phyloP scores from a whole-genome alignment of 768 basidiomycete species.

The Macrolepiota fuliginosa region DNA sequence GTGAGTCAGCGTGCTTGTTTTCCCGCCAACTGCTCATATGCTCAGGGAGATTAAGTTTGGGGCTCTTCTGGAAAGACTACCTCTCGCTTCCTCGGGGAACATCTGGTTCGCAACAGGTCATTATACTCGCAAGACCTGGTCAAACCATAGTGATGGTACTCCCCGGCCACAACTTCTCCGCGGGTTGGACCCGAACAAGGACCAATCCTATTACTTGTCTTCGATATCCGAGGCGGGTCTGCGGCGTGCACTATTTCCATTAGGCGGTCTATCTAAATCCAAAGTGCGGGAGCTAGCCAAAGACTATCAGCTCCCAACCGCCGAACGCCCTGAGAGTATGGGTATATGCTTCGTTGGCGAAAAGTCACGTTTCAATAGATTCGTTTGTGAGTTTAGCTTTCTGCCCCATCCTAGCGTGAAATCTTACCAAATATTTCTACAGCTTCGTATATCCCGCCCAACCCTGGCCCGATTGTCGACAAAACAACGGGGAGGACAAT shows the following conservation, averaged over 20 bases:
- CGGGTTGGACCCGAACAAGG: constrained; percentile 63
- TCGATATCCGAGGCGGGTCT: constrained; percentile 69
- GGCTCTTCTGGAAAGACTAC: constrained; percentile 68
- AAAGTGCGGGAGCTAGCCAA: constrained; percentile 73
- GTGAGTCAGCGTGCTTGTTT: constrained; percentile 32
- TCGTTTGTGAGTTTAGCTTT: constrained; percentile 54
- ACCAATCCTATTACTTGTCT: constrained; percentile 91
- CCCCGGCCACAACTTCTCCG: constrained; percentile 53
- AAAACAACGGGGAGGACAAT: constrained; percentile 49
- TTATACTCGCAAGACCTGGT: constrained; percentile 74
- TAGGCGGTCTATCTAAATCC: constrained; percentile 63
- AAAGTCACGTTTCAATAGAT: constrained; percentile 65
- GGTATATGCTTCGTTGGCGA: constrained; percentile 95
- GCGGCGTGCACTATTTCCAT: constrained; percentile 72
- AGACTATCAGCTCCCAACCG: constrained; percentile 63
- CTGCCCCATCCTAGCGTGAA: neutral
- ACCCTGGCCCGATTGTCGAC: constrained; percentile 68
- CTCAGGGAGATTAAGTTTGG: constrained; percentile 91
- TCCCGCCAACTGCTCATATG: neutral
- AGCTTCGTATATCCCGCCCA: constrained; percentile 78
- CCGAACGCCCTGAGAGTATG: constrained; percentile 82
- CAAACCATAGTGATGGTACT: constrained; percentile 6
- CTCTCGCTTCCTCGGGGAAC: constrained; percentile 23
- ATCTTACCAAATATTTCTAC: neutral
- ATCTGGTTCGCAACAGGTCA: constrained; percentile 85